phyloP scores from a whole-genome alignment of 1,139 yeast genomes.

The Debaryomycetaceae sp. region DNA sequence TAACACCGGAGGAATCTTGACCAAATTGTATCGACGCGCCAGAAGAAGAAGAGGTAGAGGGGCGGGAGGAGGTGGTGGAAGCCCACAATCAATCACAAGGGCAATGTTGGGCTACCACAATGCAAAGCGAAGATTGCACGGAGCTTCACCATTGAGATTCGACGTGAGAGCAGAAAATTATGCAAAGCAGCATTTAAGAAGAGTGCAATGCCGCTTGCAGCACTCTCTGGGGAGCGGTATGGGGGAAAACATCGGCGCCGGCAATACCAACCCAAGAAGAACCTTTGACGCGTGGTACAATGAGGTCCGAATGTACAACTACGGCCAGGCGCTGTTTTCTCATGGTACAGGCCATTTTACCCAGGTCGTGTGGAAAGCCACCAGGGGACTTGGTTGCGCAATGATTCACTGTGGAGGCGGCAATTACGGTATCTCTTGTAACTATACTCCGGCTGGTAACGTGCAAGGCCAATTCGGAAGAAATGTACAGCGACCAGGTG shows the following conservation, averaged over 20 bases:
- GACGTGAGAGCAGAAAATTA: neutral
- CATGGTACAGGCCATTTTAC: neutral
- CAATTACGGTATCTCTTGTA: neutral
- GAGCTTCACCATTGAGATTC: neutral
- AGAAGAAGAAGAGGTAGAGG: too few relatives aligned
- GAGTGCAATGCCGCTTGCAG: neutral
- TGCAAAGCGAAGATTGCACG: neutral
- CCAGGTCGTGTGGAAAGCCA: neutral
- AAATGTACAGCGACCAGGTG: neutral
- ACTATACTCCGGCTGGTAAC: neutral
- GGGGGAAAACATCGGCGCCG: neutral
- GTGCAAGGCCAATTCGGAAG: neutral
- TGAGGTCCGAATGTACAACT: neutral
- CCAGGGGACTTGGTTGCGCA: neutral
- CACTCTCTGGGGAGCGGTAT: neutral
- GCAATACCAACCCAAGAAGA: neutral
- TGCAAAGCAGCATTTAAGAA: neutral
- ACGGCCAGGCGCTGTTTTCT: neutral
- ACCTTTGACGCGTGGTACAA: neutral
- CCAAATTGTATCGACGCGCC: too few relatives aligned
- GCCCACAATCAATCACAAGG: neutral
- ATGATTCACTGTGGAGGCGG: neutral
- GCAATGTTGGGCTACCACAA: neutral
- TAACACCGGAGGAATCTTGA: neutral
- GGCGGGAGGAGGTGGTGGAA: too few relatives aligned